Evolutionary conservation across 2,329 filamentous ascomycete genomes (phyloP).

Genomic region (Talaromyces verruculosus): DNA sequence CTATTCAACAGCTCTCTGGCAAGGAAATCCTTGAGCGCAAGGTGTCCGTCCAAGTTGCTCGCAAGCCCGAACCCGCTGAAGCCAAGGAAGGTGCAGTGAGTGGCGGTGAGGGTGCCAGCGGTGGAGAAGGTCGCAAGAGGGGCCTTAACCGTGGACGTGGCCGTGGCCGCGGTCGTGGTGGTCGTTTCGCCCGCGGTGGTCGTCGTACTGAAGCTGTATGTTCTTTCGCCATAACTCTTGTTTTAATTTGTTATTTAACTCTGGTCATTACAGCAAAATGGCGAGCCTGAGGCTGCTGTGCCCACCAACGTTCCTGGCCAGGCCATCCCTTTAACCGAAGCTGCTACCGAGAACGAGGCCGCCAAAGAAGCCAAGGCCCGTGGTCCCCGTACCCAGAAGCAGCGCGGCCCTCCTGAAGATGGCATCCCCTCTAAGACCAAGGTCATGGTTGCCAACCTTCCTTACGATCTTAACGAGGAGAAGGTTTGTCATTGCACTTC

Average conservation of each 20-base stretch:
- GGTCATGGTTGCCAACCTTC: slow-evolving; percentile 99
- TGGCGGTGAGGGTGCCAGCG: slow-evolving; percentile 70
- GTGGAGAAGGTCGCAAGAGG: slow-evolving; percentile 63
- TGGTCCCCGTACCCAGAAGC: slow-evolving; percentile 60
- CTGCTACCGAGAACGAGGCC: slow-evolving; percentile 48
- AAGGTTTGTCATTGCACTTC: slow-evolving; percentile 64
- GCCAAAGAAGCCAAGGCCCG: slow-evolving; percentile 44
- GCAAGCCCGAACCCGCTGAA: slow-evolving; percentile 85
- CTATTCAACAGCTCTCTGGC: slow-evolving; percentile 91
- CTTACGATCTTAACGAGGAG: slow-evolving; percentile 96
- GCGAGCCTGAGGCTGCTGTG: slow-evolving; percentile 45
- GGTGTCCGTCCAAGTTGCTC: slow-evolving; percentile 97
- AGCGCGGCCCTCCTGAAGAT: slow-evolving; percentile 95
- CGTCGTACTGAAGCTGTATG: slow-evolving; percentile 65
- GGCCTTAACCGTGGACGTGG: slow-evolving; percentile 60
- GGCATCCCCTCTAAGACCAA: slow-evolving; percentile 99
- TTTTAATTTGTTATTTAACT: background rate
- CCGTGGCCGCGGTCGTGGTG: slow-evolving; percentile 62
- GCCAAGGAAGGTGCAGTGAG: slow-evolving; percentile 75
- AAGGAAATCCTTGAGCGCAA: slow-evolving; percentile 98
- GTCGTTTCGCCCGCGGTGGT: slow-evolving; percentile 66
- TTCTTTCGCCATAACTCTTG: slow-evolving; percentile 22
- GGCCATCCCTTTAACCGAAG: slow-evolving; percentile 61
- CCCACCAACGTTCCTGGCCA: slow-evolving; percentile 45
- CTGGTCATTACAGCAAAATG: slow-evolving; percentile 24